Percentiles rank a stretch among this genome's conserved stretches.
phyloP scores from a whole-genome alignment of 164 flowering plant species.

The Buxus sempervirens region DNA sequence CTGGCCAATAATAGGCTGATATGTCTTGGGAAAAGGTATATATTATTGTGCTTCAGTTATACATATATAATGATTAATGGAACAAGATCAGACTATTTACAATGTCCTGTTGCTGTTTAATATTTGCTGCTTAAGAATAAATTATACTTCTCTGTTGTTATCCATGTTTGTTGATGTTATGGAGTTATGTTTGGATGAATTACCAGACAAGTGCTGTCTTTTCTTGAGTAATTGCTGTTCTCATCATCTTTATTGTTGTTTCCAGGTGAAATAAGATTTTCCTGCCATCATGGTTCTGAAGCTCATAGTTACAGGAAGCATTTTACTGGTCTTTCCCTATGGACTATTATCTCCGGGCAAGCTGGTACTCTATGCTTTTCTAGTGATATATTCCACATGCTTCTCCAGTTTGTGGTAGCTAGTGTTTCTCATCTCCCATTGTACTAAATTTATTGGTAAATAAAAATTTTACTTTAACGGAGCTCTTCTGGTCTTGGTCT shows the following conservation, averaged over 20 bases:
- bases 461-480: not conserved
- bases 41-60: not conserved
- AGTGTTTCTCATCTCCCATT: not conserved
- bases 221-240: not conserved
- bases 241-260: not conserved
- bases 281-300: not conserved
- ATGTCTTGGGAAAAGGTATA: too few species aligned
- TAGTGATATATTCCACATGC: not conserved
- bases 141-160: not conserved
- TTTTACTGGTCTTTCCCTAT: slow-evolving; percentile 9
- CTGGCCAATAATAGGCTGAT: too few species aligned
- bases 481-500: not conserved
- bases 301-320: slow-evolving; percentile 6
- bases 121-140: not conserved
- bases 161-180: slow-evolving; percentile 7
- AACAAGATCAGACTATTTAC: too few species aligned
- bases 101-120: not conserved
- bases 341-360: slow-evolving; percentile 21
- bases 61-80: too few species aligned
- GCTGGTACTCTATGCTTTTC: slow-evolving; percentile 13
- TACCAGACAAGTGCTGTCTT: too few species aligned
- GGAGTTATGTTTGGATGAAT: not conserved
- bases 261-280: slow-evolving; percentile 7
- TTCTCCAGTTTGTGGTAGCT: not conserved
- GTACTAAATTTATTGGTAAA: not conserved